phyloP scores from a whole-genome alignment of 768 basidiomycete species.

The Clavaria fumosa region DNA sequence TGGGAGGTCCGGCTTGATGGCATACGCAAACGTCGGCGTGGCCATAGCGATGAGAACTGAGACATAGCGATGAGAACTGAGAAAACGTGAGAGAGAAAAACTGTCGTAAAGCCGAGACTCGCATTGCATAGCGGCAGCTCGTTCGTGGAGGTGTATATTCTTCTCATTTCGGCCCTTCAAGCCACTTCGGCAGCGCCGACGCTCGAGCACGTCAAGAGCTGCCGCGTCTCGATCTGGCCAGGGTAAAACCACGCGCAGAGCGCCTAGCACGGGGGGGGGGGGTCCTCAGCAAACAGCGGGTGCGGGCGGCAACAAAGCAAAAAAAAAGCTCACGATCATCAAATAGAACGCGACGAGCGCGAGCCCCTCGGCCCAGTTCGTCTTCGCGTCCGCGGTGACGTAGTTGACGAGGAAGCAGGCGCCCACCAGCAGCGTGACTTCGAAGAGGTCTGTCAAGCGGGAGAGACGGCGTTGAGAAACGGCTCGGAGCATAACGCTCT shows the following conservation, averaged over 20 bases:
- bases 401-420: slow-evolving; percentile 69
- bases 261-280: slow-evolving; percentile 23
- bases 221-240: slow-evolving; percentile 34
- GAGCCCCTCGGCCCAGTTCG: slow-evolving; percentile 64
- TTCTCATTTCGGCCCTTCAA: no score
- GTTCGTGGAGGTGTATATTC: no score
- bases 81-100: no score
- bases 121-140: no score
- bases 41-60: no score
- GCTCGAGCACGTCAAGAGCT: slow-evolving; percentile 26
- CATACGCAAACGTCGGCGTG: no score
- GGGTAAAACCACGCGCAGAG: slow-evolving; percentile 53
- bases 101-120: no score
- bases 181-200: slow-evolving; percentile 24
- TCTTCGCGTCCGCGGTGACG: slow-evolving; percentile 63
- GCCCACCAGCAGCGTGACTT: slow-evolving; percentile 47
- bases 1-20: no score
- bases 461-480: neutral
- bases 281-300: neutral
- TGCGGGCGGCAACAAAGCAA: no score
- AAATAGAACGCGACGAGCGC: slow-evolving; percentile 52
- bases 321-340: slow-evolving; percentile 37
- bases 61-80: no score
- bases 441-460: slow-evolving; percentile 41
- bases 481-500: neutral